These are phyloP conservation scores for Tinospora cordifolia DNA, from an alignment of 164 flowering plant species.

Conservation along the genomic window DNA sequence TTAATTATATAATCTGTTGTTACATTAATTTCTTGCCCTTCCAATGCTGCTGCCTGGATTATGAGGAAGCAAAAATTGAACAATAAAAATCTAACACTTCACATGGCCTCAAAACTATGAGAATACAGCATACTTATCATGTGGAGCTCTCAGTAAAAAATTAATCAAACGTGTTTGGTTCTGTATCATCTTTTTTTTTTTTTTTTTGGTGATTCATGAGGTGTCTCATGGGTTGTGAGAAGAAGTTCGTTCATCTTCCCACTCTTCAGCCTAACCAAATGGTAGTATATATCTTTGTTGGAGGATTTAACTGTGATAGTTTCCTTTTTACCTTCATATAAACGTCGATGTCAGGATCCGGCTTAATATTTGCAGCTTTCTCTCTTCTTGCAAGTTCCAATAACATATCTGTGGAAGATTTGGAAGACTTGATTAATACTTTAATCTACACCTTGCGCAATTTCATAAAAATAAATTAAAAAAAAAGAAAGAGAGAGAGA, in stretches of 20 bases:
- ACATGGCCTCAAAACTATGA: no score
- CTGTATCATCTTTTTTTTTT: no score
- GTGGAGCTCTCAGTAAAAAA: no score
- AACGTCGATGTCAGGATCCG: constrained; percentile 62
- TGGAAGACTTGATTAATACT: no score
- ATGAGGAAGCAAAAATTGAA: background rate
- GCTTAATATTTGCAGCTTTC: constrained; percentile 51
- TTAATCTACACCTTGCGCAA: no score
- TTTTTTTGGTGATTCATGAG: no score
- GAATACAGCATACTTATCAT: no score
- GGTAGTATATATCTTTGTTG: background rate
- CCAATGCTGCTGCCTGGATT: constrained; percentile 50
- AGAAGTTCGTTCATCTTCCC: no score
- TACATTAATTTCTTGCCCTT: constrained; percentile 59
- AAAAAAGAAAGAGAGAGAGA: no score
- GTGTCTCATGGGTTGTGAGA: no score
- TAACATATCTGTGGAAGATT: constrained; percentile 41
- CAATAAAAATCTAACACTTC: background rate
- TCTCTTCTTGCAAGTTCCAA: constrained; percentile 64
- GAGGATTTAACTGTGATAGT: no score
- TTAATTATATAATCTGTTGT: constrained; percentile 73
- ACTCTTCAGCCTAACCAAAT: background rate
- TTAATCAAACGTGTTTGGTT: no score
- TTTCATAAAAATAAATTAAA: background rate
- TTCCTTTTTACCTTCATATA: constrained; percentile 53